A percentile compares a stretch with the other conserved stretches of the same genome.
These are phyloP conservation scores for Penicillium sp. DNA, from an alignment of 2,329 filamentous ascomycete genomes.

Conservation along the genomic window DNA sequence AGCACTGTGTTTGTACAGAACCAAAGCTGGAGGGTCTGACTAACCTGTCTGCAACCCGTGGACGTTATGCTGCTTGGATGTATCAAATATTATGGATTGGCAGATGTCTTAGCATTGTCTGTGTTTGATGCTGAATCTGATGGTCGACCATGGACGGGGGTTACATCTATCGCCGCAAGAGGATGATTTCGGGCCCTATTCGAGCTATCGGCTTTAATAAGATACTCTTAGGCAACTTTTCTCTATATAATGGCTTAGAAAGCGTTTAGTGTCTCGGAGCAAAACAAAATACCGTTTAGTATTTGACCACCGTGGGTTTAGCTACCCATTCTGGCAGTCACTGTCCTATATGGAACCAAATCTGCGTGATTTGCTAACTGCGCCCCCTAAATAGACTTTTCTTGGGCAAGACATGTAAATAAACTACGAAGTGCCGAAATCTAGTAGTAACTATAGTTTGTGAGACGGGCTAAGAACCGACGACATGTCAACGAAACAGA, in stretches of 20 bases:
- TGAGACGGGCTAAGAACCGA: neutral
- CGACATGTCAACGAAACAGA: neutral
- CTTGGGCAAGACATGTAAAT: neutral
- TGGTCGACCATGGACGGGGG: neutral
- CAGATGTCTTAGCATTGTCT: neutral
- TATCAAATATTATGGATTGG: too few species aligned
- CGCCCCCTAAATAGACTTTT: too few species aligned
- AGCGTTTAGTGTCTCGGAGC: neutral
- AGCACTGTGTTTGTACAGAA: conserved; percentile 22
- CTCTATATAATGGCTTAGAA: neutral
- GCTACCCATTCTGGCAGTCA: neutral
- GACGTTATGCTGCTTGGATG: neutral
- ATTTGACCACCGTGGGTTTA: neutral
- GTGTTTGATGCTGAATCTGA: neutral
- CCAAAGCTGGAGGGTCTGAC: neutral
- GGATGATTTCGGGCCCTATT: neutral
- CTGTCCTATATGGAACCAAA: neutral
- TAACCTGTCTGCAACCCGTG: neutral
- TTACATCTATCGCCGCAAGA: neutral
- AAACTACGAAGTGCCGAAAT: too few species aligned
- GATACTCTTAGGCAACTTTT: neutral
- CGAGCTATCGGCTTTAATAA: too few species aligned
- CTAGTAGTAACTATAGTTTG: neutral
- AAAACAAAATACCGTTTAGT: neutral
- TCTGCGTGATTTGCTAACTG: neutral